Evolutionary conservation across 2,329 filamentous ascomycete species (phyloP), one percentile per base, ranked within the genome.

Genomic region (Colletotrichum plurivorum): DNA sequence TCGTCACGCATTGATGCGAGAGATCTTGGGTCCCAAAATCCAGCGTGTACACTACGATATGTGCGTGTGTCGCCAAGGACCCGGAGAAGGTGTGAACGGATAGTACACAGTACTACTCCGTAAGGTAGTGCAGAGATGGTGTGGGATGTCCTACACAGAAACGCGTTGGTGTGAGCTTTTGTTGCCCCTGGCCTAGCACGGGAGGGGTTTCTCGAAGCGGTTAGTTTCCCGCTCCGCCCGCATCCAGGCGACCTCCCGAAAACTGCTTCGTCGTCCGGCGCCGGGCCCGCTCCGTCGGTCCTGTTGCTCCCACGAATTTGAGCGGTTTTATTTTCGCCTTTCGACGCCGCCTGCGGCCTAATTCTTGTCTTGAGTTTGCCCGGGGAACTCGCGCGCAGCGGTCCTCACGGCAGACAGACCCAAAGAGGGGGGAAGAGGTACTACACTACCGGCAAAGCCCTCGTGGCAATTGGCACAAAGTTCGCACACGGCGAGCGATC

Each of bases 271-370:
- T 66, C 53, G 62, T 36, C 66, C 66, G 61, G 66, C 49, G 62
- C 66, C 62, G 55, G 66, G 56, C 66, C 66, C 62, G 66, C 66
- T 66, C 55, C 12, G 22, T 66, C 66, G 66, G 66, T 41, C 48
- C 31, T 27, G 27, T 22, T 49, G 18, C 43, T 64, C 27, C 53
- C 39, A 46, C 18, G 57, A 48, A 55, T 60, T 18, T 59, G 62
- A 66, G 66, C 36, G 55, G 66, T 51, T 51, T 64, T 60, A 10
- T 39, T 10, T 8, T 49, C 36, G 13, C 27, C 5, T 31, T 39
- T 25, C 15, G 18, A 64, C 5, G 46, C 54, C 18, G n/a, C 27
- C 41, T 25, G 46, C 54, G 16, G n/a, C 27, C 41, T 25, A 15
- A 25, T 49, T 41, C 20, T 10, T 41, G 27, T 54, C n/a, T 25